Conservation (phyloP, 2,329 filamentous ascomycete species). For the Trichoderma endophyticum region DNA sequence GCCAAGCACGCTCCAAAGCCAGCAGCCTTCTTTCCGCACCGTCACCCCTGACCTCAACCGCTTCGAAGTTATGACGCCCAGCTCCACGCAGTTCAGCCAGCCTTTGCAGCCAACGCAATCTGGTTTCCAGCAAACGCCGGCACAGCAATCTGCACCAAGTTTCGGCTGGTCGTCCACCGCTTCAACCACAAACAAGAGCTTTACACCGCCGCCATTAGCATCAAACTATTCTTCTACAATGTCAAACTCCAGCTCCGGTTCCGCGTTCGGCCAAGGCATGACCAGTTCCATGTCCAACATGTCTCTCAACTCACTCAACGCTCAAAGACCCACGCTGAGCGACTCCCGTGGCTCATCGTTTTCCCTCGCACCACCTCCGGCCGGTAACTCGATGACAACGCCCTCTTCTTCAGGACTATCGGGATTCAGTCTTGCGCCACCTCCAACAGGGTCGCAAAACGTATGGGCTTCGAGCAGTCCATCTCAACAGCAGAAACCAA, state of each 20-base stretch:
- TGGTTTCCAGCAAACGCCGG: slow-evolving; percentile 28
- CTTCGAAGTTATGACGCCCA: slow-evolving; percentile 55
- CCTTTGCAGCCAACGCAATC: slow-evolving; percentile 48
- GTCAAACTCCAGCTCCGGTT: slow-evolving; percentile 31
- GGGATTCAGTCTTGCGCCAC: slow-evolving; percentile 48
- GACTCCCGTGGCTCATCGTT: slow-evolving; percentile 46
- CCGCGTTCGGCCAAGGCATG: slow-evolving; percentile 34
- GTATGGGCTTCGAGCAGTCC: slow-evolving; percentile 21
- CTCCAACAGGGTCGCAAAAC: slow-evolving; percentile 29
- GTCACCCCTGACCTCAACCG: slow-evolving; percentile 57
- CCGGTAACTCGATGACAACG: slow-evolving; percentile 22
- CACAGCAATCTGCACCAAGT: slow-evolving; percentile 33
- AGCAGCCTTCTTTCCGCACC: slow-evolving; percentile 49
- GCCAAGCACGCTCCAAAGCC: slow-evolving; percentile 33
- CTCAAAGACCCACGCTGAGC: slow-evolving; percentile 38
- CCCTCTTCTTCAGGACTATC: slow-evolving; percentile 27
- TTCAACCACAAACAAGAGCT: slow-evolving; percentile 23
- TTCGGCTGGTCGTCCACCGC: slow-evolving; percentile 51
- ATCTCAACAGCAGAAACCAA: slow-evolving; percentile 15
- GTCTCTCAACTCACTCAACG: slow-evolving; percentile 35
- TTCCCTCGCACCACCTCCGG: slow-evolving; percentile 55
- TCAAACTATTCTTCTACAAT: slow-evolving; percentile 28
- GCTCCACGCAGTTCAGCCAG: slow-evolving; percentile 61
- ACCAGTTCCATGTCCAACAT: slow-evolving; percentile 46
- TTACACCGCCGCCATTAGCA: slow-evolving; percentile 28